Evolutionary conservation across 306 rosid species (phyloP).

Genomic region (Spatholobus suberectus): DNA sequence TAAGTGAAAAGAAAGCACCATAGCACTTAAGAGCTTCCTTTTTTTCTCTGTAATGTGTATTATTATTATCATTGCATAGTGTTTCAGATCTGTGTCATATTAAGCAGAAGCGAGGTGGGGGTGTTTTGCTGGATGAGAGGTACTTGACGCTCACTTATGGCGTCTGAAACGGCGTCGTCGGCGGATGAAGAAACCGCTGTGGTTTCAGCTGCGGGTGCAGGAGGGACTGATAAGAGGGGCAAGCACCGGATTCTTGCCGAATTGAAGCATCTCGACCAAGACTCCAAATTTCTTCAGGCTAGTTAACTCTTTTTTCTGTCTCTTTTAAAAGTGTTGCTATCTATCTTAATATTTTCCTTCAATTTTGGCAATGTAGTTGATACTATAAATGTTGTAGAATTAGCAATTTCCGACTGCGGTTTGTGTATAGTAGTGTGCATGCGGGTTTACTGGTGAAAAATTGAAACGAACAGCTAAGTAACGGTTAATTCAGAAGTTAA

Average conservation of each 20-base stretch:
- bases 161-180: conserved; percentile 73
- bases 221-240: conserved; percentile 62
- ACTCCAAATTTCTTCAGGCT: conserved; percentile 70
- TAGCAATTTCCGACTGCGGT: not conserved
- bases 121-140: conserved; percentile 36
- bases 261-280: conserved; percentile 73
- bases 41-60: not conserved
- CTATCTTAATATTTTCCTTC: not conserved
- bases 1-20: not conserved
- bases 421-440: too few relatives aligned
- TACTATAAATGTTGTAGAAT: not conserved
- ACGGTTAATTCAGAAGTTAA: not conserved
- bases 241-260: conserved; percentile 79
- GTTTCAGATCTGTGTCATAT: conserved; percentile 35
- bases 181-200: conserved; percentile 51
- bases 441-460: not conserved
- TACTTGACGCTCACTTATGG: conserved; percentile 45
- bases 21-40: not conserved
- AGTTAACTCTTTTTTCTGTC: not conserved
- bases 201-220: not conserved
- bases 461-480: not conserved
- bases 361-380: not conserved
- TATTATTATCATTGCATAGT: not conserved
- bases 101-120: not conserved
- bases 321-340: not conserved